phyloP scores from a whole-genome alignment of 129 eudicot genomes.

The Rutidosis leptorrhynchoides region DNA sequence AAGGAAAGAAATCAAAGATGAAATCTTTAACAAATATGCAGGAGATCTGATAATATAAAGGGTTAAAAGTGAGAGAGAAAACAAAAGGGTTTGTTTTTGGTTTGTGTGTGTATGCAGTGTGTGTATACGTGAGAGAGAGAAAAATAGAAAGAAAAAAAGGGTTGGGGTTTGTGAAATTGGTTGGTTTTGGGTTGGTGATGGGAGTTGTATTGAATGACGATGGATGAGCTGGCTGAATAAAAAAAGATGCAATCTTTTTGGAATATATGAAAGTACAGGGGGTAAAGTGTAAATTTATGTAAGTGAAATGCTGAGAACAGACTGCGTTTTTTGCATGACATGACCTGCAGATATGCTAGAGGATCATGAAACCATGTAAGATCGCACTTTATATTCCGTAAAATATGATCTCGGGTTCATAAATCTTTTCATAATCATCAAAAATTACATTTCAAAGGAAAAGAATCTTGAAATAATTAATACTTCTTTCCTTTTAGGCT shows the following conservation, averaged over 20 bases:
- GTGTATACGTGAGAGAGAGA: constrained; percentile 21
- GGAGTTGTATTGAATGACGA: constrained; percentile 29
- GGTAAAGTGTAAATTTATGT: constrained; percentile 15
- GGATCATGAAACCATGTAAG: constrained; percentile 32
- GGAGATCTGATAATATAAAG: constrained; percentile 52
- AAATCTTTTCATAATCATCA: constrained; percentile 1
- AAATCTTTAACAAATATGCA: constrained; percentile 39
- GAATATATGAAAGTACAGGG: constrained; percentile 15
- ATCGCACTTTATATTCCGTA: background rate
- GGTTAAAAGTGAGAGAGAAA: constrained; percentile 33
- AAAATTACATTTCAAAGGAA: background rate
- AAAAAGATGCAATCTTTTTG: background rate
- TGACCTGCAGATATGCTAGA: constrained; percentile 20
- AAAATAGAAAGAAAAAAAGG: constrained; percentile 14
- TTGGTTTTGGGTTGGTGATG: constrained; percentile 32
- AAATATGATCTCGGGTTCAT: constrained; percentile 7
- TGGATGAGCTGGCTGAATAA: constrained; percentile 37
- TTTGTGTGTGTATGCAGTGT: constrained; percentile 23
- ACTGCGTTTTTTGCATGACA: constrained; percentile 35
- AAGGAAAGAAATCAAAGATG: background rate
- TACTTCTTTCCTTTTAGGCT: background rate
- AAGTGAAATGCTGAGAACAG: constrained; percentile 30
- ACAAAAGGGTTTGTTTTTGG: constrained; percentile 27
- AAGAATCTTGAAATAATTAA: background rate
- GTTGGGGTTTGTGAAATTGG: constrained; percentile 27